Evolutionary conservation across 2,329 filamentous ascomycete species (phyloP), one percentile per base, ranked within the genome.

Genomic region (Fusarium transvaalense): DNA sequence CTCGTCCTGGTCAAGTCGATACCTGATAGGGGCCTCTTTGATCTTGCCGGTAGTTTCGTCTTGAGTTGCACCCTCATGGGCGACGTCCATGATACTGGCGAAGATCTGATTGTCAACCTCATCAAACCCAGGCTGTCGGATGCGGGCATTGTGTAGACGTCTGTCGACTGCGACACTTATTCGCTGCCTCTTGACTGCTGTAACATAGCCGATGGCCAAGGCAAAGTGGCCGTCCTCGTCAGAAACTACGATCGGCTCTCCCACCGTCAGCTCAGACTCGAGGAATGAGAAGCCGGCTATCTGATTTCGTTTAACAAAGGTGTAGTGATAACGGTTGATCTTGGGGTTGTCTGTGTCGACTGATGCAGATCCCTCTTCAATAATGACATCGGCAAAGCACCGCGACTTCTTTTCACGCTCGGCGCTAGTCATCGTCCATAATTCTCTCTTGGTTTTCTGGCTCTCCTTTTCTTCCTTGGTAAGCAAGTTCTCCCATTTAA

Each of bases 221-320:
- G 95, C 95, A 82, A 97, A 99, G 77, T 99, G 96, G 0, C 96
- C 96, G 64, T 92, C 86, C 78, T 99, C 96, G 72, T 97, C 96
- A 0, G 96, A 98, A 5, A 99, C 87, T n/a, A 99, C 96, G 50
- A 98, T 90, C 0, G 96, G 95, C 75, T 99, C 96, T 41, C 95
- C 95, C 27, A 92, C 85, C 3, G 85, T 88, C 31, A 99, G 87
- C 74, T 98, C 94, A 2, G 94, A 98, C 73, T 98, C 95, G 2
- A 93, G 82, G 75, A 99, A 99, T 0, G 93, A 97, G 74, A 96
- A 94, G 0, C 84, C 85, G 1, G 88, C 71, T 4, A 81, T 74
- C 0, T 85, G 77, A 25, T 85, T 85, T 57, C 89, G 86, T 76
- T 97, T 97, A 74, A 92, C 77, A 67, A 99, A 93, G 0, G 88